phyloP scores from a whole-genome alignment of 2,329 filamentous ascomycete genomes.

The Trichoderma atrobrunneum region DNA sequence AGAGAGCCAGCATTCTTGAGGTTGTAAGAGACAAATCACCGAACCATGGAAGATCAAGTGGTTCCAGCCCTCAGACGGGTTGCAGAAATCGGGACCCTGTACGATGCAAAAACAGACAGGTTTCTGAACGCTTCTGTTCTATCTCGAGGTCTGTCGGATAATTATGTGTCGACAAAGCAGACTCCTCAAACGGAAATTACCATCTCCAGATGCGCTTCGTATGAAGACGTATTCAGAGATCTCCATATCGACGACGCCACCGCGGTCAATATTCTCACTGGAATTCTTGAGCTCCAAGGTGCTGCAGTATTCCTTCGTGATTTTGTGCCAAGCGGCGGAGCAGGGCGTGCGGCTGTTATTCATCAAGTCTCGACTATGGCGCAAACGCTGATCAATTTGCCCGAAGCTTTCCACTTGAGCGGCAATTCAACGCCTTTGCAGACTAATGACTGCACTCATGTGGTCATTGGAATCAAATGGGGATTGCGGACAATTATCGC shows the following conservation, averaged over 20 bases:
- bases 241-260: constrained; percentile 13
- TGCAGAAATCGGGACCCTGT: constrained; percentile 21
- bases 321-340: fast-evolving
- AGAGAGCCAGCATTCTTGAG: background rate
- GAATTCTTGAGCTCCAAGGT: background rate
- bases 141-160: background rate
- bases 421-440: background rate
- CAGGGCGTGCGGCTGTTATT: background rate
- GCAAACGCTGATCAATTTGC: background rate
- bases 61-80: constrained; percentile 16
- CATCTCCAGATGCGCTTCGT: background rate
- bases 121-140: constrained; percentile 20
- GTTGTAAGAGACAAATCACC: background rate
- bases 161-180: background rate
- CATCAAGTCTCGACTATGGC: background rate
- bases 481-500: constrained; percentile 20
- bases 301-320: constrained; percentile 19
- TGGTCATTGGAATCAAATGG: constrained; percentile 21
- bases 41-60: constrained; percentile 7
- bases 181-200: background rate
- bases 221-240: background rate
- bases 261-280: constrained; percentile 20
- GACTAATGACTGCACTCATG: constrained; percentile 3
- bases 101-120: constrained; percentile 20
- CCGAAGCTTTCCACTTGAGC: background rate